These are phyloP conservation scores for Codiaeum variegatum DNA, from an alignment of 441 rosid species.

Conservation along the genomic window DNA sequence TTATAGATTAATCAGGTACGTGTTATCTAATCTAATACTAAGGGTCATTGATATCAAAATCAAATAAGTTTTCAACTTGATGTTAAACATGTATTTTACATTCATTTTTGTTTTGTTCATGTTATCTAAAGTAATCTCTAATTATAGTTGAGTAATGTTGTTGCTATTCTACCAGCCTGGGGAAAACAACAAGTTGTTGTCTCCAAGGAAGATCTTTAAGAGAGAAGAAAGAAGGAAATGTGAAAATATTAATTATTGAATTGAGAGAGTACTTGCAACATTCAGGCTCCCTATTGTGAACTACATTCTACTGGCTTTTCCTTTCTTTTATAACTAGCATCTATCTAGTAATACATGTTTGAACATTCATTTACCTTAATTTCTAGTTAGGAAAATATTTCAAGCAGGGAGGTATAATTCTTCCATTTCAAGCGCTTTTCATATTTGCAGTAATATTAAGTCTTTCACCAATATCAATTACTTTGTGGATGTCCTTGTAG, in stretches of 20 bases:
- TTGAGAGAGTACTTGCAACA: slow-evolving; percentile 78
- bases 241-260: slow-evolving; percentile 64
- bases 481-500: slow-evolving; percentile 89
- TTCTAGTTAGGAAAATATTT: slow-evolving; percentile 66
- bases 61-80: too few species aligned
- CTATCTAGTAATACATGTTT: slow-evolving; percentile 1
- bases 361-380: slow-evolving; percentile 22
- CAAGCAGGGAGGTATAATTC: slow-evolving; percentile 93
- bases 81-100: too few species aligned
- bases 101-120: too few species aligned
- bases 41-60: too few species aligned
- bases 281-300: slow-evolving; percentile 58
- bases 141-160: slow-evolving; percentile 15
- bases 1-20: too few species aligned
- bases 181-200: slow-evolving; percentile 82
- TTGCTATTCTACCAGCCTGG: slow-evolving; percentile 48
- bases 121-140: too few species aligned
- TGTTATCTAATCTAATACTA: too few species aligned
- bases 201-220: slow-evolving; percentile 81
- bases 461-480: slow-evolving; percentile 82
- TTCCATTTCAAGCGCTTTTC: slow-evolving; percentile 90
- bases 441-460: too few species aligned
- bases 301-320: slow-evolving; percentile 16
- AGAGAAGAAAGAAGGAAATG: slow-evolving; percentile 79
- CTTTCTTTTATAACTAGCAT: slow-evolving; percentile 9